Evolutionary conservation across 192 early-diverging fungal genomes (phyloP).

Genomic region (Ramicandelaber brevisporus): DNA sequence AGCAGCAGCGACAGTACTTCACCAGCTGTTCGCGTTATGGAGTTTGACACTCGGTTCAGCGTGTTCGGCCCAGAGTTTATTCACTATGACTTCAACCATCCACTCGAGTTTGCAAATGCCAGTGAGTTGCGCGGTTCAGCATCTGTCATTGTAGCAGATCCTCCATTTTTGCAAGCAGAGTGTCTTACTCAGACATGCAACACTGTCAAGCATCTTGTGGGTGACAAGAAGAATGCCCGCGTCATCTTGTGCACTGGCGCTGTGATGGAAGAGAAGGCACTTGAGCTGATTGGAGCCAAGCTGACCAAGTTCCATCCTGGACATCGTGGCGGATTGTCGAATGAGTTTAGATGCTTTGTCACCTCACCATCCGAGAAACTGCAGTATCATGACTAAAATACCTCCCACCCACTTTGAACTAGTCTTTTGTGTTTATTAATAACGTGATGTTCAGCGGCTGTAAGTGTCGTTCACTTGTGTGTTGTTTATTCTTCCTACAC

Average conservation of each 20-base stretch:
- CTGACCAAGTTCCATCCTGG: slow-evolving; percentile 31
- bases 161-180: slow-evolving; percentile 53
- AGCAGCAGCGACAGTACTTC: too few relatives aligned
- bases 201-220: slow-evolving; percentile 23
- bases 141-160: slow-evolving; percentile 50
- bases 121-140: slow-evolving; percentile 18
- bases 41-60: slow-evolving; percentile 46
- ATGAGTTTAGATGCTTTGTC: slow-evolving; percentile 48
- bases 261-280: slow-evolving; percentile 24
- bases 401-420: too few relatives aligned
- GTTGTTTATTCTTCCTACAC: too few relatives aligned
- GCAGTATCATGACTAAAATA: too few relatives aligned
- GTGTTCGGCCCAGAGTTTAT: slow-evolving; percentile 39
- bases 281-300: slow-evolving; percentile 17
- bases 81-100: slow-evolving; percentile 48
- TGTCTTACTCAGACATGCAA: slow-evolving; percentile 40
- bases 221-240: slow-evolving; percentile 5
- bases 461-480: too few relatives aligned
- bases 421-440: too few relatives aligned
- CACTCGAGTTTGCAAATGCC: slow-evolving; percentile 18
- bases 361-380: too few relatives aligned
- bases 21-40: slow-evolving; percentile 41
- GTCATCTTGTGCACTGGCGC: slow-evolving; percentile 18
- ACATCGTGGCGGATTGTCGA: slow-evolving; percentile 41
- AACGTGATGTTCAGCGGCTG: too few relatives aligned